Base-by-base conservation (phyloP, 2,329 filamentous ascomycete genomes). In the Aureobasidium musti region DNA sequence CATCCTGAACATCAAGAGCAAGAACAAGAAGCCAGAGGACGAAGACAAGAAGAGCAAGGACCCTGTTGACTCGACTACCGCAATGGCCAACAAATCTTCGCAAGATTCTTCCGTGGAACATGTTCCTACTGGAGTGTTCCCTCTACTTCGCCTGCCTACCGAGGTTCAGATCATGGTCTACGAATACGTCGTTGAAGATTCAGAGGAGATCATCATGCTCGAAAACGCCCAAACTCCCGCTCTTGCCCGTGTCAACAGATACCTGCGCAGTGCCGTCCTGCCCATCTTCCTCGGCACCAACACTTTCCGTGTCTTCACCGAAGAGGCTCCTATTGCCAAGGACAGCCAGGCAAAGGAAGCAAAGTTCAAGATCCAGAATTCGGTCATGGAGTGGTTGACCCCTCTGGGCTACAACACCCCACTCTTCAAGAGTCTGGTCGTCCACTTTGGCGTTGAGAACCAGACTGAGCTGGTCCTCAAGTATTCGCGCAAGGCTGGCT, bases 381-480 rank as follows among this genome's bases (percentile, higher is more conserved):
- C 28, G 19, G 30, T 35, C 14, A n/a, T 52, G 45, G 59, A 63
- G 11, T 63, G 59, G 59, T 17, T 63, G 59, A 21, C 5, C 0
- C 43, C 19, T 13, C 45, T 63, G 8, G 59, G 59, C 35, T n/a
- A 39, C 30, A 6, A n/a, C 6, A 63, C 45, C 28, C 59, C 59
- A 14, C 45, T 63, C 14, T 63, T 63, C 59, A 63, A 63, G 45
- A 50, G 19, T 35, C 30, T 63, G 45, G 14, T 63, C 21, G 21
- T 63, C 19, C 59, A 63, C 35, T 63, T 63, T 17, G 43, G 45
- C 11, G 33, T 35, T 19, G 14, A 50, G 11, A 21, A 39, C 14
- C 23, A 41, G 8, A 37, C 47, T 5, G 45, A 63, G 35, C 33
- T 63, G 13, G n/a, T 52, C 13, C 6, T 63, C 17, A 11, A 63